These are phyloP conservation scores for Ceriops decandra DNA, from an alignment of 345 rosid genomes.

Conservation along the genomic window DNA sequence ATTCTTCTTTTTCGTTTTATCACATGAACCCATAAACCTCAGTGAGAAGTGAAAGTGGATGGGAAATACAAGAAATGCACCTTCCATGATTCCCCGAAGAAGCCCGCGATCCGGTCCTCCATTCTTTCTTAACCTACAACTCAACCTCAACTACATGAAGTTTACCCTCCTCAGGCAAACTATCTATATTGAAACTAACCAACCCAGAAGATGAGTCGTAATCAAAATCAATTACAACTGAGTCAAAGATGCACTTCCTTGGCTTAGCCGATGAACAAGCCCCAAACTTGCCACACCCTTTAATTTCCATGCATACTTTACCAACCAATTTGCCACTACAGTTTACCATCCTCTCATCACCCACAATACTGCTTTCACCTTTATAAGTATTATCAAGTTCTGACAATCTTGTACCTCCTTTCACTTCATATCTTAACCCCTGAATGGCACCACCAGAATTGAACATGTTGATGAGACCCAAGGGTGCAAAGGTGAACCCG, in stretches of 20 bases:
- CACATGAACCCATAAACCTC: background rate
- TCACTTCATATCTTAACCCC: slow-evolving; percentile 50
- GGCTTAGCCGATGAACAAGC: slow-evolving; percentile 71
- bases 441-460: slow-evolving; percentile 87
- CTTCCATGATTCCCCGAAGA: background rate
- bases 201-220: slow-evolving; percentile 51
- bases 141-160: slow-evolving; percentile 48
- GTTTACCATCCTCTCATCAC: slow-evolving; percentile 26
- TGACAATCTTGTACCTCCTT: slow-evolving; percentile 12
- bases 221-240: slow-evolving; percentile 39
- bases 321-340: slow-evolving; percentile 39
- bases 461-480: slow-evolving; percentile 79
- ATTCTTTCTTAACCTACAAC: slow-evolving; percentile 15
- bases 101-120: background rate
- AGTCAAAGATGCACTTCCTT: slow-evolving; percentile 54
- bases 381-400: slow-evolving; percentile 24
- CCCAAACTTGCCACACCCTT: slow-evolving; percentile 79
- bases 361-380: slow-evolving; percentile 2
- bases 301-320: slow-evolving; percentile 49
- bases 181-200: slow-evolving; percentile 40
- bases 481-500: slow-evolving; percentile 62
- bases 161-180: slow-evolving; percentile 45
- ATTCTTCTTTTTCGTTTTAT: background rate
- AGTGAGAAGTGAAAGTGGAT: background rate
- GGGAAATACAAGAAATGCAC: background rate